Conservation (phyloP, 169 alveolate genomes). For the Plasmodium fragile region DNA sequence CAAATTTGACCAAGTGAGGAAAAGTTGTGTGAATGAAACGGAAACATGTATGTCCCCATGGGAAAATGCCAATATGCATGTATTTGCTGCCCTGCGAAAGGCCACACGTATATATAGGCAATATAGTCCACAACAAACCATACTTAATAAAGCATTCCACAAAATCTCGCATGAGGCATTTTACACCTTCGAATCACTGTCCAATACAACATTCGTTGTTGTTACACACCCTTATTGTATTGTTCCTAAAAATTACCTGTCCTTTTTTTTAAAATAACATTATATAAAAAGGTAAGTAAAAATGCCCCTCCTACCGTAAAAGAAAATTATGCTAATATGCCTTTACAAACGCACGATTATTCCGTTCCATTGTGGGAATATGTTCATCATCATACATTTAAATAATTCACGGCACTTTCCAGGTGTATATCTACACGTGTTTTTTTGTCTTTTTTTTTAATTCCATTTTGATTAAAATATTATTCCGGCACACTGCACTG, state of each 20-base stretch:
- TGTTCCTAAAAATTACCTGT: neutral
- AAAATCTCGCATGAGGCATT: neutral
- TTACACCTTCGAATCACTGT: neutral
- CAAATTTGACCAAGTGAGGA: neutral
- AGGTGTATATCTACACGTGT: neutral
- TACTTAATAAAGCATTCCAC: neutral
- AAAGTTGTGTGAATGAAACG: neutral
- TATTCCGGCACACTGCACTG: neutral
- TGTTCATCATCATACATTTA: neutral
- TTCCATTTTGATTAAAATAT: neutral
- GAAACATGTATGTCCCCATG: neutral
- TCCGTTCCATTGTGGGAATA: neutral
- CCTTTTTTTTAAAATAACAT: neutral
- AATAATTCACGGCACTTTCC: neutral
- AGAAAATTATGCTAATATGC: neutral
- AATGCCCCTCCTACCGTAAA: neutral
- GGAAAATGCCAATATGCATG: neutral
- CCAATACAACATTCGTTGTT: neutral
- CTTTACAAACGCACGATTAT: neutral
- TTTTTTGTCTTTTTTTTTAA: neutral
- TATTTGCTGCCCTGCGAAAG: neutral
- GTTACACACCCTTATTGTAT: neutral
- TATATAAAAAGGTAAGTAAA: neutral
- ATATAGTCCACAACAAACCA: neutral
- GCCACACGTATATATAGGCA: neutral